Evolutionary conservation across 345 rosid species (phyloP).

Genomic region (thale cress (Arabidopsis thaliana)): TAIR10.1 NC_003070.9:5727501-5728000

Average conservation of each 20-base stretch:
- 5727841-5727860: conserved; percentile 94
- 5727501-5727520: conserved; percentile 37
- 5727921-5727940: conserved; percentile 96
- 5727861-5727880: conserved; percentile 92
- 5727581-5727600: conserved; percentile 3
- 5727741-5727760: neutral
- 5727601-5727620: neutral
- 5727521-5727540: neutral
- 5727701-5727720: neutral
- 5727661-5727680: neutral
- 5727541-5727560: neutral
- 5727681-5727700: conserved; percentile 31
- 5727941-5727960: conserved; percentile 91
- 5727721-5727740: neutral
- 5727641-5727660: neutral
- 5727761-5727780: conserved; percentile 69
- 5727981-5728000: conserved; percentile 6
- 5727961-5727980: conserved; percentile 19
- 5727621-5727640: neutral
- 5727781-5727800: conserved; percentile 81
- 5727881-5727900: conserved; percentile 96
- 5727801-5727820: conserved; percentile 92
- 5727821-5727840: conserved; percentile 94
- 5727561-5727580: neutral
- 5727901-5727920: conserved; percentile 94